Conservation (phyloP, 1,139 yeast genomes). For the Nakaseomyces nivariensis region DNA sequence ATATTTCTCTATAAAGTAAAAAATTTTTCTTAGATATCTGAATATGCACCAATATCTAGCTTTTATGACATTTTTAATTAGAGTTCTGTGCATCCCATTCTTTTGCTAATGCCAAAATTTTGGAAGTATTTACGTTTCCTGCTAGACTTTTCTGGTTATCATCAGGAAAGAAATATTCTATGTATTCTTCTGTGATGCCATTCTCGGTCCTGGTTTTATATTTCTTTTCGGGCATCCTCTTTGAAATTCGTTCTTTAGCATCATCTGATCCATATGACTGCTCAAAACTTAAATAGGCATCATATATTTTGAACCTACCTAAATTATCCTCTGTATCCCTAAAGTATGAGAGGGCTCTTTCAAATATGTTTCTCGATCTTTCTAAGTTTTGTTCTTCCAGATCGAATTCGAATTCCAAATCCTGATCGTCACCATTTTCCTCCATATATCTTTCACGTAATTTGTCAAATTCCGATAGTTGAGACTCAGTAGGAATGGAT, state of each 20-base stretch:
- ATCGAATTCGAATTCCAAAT: conserved; percentile 40
- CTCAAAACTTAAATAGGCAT: conserved; percentile 63
- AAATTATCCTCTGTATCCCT: conserved; percentile 33
- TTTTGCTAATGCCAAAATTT: conserved; percentile 54
- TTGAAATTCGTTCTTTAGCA: conserved; percentile 32
- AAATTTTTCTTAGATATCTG: too few species aligned
- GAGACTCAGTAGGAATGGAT: conserved; percentile 49
- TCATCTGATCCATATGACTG: conserved; percentile 45
- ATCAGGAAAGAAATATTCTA: conserved; percentile 62
- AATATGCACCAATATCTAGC: too few species aligned
- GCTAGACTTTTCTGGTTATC: conserved; percentile 31
- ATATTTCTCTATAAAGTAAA: too few species aligned
- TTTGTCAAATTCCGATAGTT: conserved; percentile 32
- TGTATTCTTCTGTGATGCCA: conserved; percentile 46
- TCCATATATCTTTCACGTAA: conserved; percentile 15
- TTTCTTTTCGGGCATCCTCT: conserved; percentile 41
- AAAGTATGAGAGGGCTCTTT: conserved; percentile 42
- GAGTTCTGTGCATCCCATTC: conserved; percentile 38
- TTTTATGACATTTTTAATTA: not conserved
- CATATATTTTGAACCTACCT: conserved; percentile 45
- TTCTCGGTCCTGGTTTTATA: conserved; percentile 34
- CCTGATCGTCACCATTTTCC: conserved; percentile 35
- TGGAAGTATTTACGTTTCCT: conserved; percentile 32
- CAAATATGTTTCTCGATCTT: conserved; percentile 47
- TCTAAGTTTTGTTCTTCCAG: conserved; percentile 43